phyloP scores from a whole-genome alignment of 2,329 filamentous ascomycete species.

The Didymella glomerata region DNA sequence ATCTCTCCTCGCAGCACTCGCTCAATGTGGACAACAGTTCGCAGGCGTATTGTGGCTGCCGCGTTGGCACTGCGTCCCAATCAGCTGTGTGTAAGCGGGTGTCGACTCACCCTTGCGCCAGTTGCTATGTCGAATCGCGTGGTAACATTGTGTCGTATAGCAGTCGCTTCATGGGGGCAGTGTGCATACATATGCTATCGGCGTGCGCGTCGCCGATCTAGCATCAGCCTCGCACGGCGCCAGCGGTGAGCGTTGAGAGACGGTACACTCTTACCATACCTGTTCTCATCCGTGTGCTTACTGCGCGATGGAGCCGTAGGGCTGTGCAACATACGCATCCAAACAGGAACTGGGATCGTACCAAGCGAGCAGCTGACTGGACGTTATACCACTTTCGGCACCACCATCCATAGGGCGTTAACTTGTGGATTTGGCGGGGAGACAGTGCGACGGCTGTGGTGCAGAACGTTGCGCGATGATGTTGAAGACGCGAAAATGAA shows the following conservation, averaged over 20 bases:
- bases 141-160: constrained; percentile 17
- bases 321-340: constrained; percentile 29
- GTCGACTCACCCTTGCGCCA: constrained; percentile 24
- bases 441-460: constrained; percentile 17
- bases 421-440: constrained; percentile 25
- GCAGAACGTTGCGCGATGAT: constrained; percentile 4
- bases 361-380: constrained; percentile 33
- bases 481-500: constrained; percentile 10
- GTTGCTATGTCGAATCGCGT: constrained; percentile 16
- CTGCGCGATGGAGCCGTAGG: constrained; percentile 30
- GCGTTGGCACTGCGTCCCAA: constrained; percentile 7
- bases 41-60: constrained; percentile 12
- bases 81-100: constrained; percentile 12
- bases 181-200: constrained; percentile 15
- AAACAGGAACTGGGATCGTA: constrained; percentile 22
- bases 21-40: constrained; percentile 1
- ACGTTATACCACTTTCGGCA: constrained; percentile 21
- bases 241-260: constrained; percentile 15
- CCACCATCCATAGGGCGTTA: constrained; percentile 24
- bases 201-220: constrained; percentile 15
- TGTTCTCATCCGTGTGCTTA: constrained; percentile 9
- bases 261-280: neutral
- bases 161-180: constrained; percentile 14
- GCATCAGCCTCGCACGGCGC: constrained; percentile 18
- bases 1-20: constrained; percentile 1